A percentile compares a stretch with the other conserved stretches of the same genome.
Conservation (phyloP, 2,329 filamentous ascomycete species). For the Colletotrichum shisoi region DNA sequence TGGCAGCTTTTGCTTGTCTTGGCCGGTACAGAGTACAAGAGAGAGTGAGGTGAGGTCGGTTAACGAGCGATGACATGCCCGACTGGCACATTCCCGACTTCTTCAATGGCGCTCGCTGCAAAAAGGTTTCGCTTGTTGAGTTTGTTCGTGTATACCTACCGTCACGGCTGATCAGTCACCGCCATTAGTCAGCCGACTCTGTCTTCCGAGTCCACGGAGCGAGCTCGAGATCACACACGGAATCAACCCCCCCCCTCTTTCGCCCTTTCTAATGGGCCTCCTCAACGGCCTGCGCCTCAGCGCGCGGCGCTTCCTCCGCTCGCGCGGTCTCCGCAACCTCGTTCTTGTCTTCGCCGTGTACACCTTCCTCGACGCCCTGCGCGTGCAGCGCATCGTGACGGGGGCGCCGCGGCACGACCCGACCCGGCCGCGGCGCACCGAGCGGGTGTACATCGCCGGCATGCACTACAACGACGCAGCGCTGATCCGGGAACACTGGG, state of each 20-base stretch:
- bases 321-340: constrained; percentile 48
- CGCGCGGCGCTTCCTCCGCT: constrained; percentile 51
- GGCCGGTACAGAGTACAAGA: constrained; percentile 12
- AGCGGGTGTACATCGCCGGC: constrained; percentile 71
- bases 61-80: neutral
- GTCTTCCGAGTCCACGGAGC: neutral
- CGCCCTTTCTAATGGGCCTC: constrained; percentile 10
- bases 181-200: neutral
- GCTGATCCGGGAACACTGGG: constrained; percentile 70
- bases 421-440: constrained; percentile 43
- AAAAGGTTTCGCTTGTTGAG: neutral
- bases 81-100: neutral
- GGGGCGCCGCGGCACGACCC: constrained; percentile 24
- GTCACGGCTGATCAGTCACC: neutral
- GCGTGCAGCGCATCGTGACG: constrained; percentile 43
- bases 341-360: constrained; percentile 49
- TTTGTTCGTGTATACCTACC: neutral
- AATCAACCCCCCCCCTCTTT: neutral
- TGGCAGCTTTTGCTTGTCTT: neutral
- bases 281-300: constrained; percentile 27
- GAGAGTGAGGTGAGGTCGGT: neutral
- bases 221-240: neutral
- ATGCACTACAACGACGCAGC: constrained; percentile 73
- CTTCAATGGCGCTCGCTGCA: constrained; percentile 1
- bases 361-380: constrained; percentile 52